Base-by-base conservation (phyloP, 106 monocot genomes). In the Dioscorea alata region DNA sequence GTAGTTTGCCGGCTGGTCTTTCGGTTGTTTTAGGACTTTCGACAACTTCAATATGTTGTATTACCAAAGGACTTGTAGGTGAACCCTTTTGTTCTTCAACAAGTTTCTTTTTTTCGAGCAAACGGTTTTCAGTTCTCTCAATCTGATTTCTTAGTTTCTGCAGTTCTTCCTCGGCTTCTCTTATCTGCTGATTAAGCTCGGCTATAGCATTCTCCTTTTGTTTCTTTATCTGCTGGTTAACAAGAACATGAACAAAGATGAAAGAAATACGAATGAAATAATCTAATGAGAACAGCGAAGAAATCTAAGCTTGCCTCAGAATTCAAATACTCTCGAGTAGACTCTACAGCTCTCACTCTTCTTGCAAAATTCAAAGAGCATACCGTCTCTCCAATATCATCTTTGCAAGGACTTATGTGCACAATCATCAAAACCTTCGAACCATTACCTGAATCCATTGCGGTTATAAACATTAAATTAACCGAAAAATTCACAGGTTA, bases 291-390 rank as follows among this genome's bases (percentile, higher is more conserved):
- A 49, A 24, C 63, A 25, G 6, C 23, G 69, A 66, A 65, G 23
- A 23, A n/a, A 52, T 24, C 17, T 13, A 23, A 20, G 42, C 48
- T 53, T 75, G 81, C 93, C 76, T 84, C 84, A 50, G 89, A 74
- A 51, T 77, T 8, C 54, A 86, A 74, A 51, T 77, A 8, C 54
- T 86, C 82, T 82, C 63, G 74, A 24, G 58, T 80, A 33, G 79
- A 61, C 48, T 93, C 86, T 20, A 89, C 59, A 50, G 81, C 86
- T 64, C 89, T 79, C 13, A 86, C 89, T 70, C 89, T 81, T 70
- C 76, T 86, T 42, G 89, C 89, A 64, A 93, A 93, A 50, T 79
- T 86, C 65, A 93, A 66, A 32, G 93, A 86, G 73, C 93, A 89
- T 51, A 89, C 34, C 19, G 89, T 89, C 84, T 93, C 93, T 42